These are phyloP conservation scores for Saksenaea oblongispora DNA, from an alignment of 371 early-diverging fungal species.

Conservation along the genomic window DNA sequence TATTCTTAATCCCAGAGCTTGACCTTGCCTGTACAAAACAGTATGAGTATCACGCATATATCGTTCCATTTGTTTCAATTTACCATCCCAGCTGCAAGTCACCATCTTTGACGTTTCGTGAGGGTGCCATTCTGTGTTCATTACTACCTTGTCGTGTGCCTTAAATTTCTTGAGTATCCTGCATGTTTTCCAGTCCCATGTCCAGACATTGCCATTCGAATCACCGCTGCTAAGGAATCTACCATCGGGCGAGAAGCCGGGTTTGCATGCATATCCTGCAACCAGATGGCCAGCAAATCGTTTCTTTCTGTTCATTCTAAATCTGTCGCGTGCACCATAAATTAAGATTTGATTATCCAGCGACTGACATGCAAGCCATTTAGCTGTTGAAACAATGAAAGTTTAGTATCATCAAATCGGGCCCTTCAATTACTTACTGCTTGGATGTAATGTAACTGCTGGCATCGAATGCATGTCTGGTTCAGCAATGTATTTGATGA, in stretches of 20 bases:
- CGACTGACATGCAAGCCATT: slow-evolving; percentile 93
- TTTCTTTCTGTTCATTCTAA: slow-evolving; percentile 90
- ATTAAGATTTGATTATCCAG: slow-evolving; percentile 94
- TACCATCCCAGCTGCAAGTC: slow-evolving; percentile 96
- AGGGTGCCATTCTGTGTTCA: slow-evolving; percentile 93
- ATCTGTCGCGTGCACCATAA: slow-evolving; percentile 84
- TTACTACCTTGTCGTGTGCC: slow-evolving; percentile 90
- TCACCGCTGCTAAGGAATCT: slow-evolving; percentile 90
- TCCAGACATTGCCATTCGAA: slow-evolving; percentile 89
- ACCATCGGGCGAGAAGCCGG: slow-evolving; percentile 92
- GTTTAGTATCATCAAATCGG: background rate
- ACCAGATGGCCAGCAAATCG: slow-evolving; percentile 90
- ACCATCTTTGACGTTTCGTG: slow-evolving; percentile 92
- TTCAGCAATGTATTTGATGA: slow-evolving; percentile 96
- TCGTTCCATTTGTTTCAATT: slow-evolving; percentile 9
- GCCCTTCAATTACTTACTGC: slow-evolving; percentile 59
- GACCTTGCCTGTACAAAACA: slow-evolving; percentile 46
- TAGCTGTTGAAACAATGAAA: slow-evolving; percentile 53
- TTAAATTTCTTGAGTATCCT: slow-evolving; percentile 83
- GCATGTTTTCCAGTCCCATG: slow-evolving; percentile 97
- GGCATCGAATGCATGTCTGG: slow-evolving; percentile 97
- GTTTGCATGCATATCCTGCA: slow-evolving; percentile 96
- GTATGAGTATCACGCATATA: background rate
- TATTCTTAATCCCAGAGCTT: slow-evolving; percentile 83
- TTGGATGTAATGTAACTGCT: slow-evolving; percentile 85